A percentile compares a stretch with the other conserved stretches of the same genome.
Conservation (phyloP, 176 grass and related monocot species). For the Carex pumila region DNA sequence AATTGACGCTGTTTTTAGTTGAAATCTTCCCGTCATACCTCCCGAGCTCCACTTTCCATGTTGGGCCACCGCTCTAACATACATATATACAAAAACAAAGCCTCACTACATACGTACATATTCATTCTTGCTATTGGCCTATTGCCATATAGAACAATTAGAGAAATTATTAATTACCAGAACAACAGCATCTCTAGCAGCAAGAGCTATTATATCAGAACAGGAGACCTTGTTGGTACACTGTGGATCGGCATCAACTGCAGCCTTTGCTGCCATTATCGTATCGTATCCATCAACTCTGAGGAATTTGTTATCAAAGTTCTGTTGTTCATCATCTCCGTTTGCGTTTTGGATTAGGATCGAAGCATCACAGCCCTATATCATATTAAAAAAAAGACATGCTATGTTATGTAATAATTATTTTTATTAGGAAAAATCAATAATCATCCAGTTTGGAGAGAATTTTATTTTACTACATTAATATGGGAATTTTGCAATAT, state of each 20-base stretch:
- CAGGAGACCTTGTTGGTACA: constrained; percentile 64
- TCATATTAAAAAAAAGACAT: background rate
- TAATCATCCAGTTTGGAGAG: background rate
- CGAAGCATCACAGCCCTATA: constrained; percentile 74
- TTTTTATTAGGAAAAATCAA: background rate
- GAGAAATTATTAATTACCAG: constrained; percentile 50
- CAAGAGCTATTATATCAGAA: constrained; percentile 63
- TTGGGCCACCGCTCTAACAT: constrained; percentile 38
- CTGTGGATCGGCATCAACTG: constrained; percentile 40
- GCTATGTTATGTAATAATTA: background rate
- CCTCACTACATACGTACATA: background rate
- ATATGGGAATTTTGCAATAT: too few relatives aligned
- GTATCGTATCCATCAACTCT: constrained; percentile 60
- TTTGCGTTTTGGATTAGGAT: constrained; percentile 36
- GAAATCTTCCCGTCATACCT: constrained; percentile 45
- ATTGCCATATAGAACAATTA: background rate
- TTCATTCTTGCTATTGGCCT: background rate
- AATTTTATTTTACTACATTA: background rate
- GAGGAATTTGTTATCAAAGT: constrained; percentile 47
- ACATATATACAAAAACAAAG: background rate
- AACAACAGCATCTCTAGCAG: constrained; percentile 49
- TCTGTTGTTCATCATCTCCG: constrained; percentile 54
- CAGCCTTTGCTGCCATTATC: constrained; percentile 45
- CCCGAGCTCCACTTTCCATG: constrained; percentile 48
- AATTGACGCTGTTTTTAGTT: constrained; percentile 21